Evolutionary conservation across 768 basidiomycete species (phyloP).

Genomic region (Pleurotus sapidus): DNA sequence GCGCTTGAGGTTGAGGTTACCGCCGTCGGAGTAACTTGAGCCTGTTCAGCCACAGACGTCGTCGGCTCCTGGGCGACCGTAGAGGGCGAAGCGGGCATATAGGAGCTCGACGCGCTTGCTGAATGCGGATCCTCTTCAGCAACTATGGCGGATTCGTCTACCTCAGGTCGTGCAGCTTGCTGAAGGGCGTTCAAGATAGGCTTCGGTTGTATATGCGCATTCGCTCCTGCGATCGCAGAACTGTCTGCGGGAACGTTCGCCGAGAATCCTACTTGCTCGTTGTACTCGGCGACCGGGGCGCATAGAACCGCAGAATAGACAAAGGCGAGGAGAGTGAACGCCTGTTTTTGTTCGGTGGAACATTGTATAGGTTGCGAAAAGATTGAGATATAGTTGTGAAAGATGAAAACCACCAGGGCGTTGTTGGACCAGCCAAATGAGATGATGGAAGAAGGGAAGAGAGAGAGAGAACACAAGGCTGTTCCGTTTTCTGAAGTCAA

Average conservation of each 20-base stretch:
- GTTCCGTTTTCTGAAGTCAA: too few relatives aligned
- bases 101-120: not conserved
- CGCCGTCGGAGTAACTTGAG: not conserved
- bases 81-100: not conserved
- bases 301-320: not conserved
- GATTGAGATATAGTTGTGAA: not conserved
- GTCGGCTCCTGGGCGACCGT: not conserved
- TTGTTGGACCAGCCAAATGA: conserved; percentile 5
- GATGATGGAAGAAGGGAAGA: conserved; percentile 1
- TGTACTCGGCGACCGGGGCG: not conserved
- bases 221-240: not conserved
- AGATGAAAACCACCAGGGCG: not conserved
- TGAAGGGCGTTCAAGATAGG: not conserved
- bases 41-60: not conserved
- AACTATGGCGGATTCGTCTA: not conserved
- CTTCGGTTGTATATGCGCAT: not conserved
- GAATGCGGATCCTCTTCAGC: not conserved
- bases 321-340: not conserved
- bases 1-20: not conserved
- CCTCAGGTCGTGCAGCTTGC: not conserved
- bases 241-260: not conserved
- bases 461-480: not conserved
- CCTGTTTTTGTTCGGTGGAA: not conserved
- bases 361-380: too few relatives aligned
- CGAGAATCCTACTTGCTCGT: not conserved